phyloP scores from a whole-genome alignment of 257 asterid species.

The Fraxinus pennsylvanica region DNA sequence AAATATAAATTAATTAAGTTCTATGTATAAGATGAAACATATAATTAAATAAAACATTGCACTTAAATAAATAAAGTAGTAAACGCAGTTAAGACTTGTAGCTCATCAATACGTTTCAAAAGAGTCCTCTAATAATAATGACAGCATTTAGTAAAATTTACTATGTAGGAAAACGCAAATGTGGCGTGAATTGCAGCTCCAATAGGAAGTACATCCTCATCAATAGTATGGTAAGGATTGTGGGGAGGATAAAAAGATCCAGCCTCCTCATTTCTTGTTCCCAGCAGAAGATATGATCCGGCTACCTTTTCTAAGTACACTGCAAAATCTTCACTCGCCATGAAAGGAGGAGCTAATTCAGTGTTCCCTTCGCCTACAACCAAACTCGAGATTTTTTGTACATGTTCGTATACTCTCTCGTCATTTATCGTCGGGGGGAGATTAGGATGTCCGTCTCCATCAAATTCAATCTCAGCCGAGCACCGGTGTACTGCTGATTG shows the following conservation, averaged over 20 bases:
- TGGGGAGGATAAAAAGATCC: slow-evolving; percentile 52
- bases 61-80: neutral
- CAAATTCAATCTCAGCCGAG: slow-evolving; percentile 41
- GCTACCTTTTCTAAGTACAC: slow-evolving; percentile 41
- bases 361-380: slow-evolving; percentile 44
- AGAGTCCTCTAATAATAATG: neutral
- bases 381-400: slow-evolving; percentile 28
- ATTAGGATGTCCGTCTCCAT: slow-evolving; percentile 41
- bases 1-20: no score
- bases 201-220: slow-evolving; percentile 53
- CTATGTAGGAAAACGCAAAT: slow-evolving; percentile 48
- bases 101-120: no score
- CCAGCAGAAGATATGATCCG: slow-evolving; percentile 41
- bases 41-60: neutral
- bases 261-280: slow-evolving; percentile 37
- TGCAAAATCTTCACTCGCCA: slow-evolving; percentile 70
- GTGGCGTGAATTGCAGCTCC: slow-evolving; percentile 62
- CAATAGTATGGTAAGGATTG: slow-evolving; percentile 47
- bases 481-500: slow-evolving; percentile 48
- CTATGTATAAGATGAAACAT: neutral
- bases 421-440: slow-evolving; percentile 55
- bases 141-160: slow-evolving; percentile 4
- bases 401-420: slow-evolving; percentile 35
- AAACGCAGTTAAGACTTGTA: no score
- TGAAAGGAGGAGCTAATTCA: slow-evolving; percentile 33